Conservation (phyloP, 176 grass and related monocot species). For the Stipa capillata region DNA sequence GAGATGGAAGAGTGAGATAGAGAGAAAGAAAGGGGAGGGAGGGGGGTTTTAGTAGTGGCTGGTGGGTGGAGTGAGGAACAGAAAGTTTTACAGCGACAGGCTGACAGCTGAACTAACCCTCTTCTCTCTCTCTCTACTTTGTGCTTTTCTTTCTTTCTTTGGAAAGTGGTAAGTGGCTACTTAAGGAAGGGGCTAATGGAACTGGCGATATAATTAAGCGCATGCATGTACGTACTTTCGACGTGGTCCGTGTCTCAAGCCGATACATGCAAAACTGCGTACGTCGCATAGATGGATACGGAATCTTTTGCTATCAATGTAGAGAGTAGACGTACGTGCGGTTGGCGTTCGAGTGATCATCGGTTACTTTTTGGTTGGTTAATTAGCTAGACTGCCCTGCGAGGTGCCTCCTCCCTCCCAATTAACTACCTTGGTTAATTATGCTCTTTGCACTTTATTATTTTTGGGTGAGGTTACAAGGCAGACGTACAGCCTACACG, state of each 20-base stretch:
- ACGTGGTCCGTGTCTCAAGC: no score
- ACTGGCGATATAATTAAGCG: background rate
- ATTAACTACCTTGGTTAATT: no score
- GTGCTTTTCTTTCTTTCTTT: background rate
- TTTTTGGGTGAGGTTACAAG: no score
- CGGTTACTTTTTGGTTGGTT: no score
- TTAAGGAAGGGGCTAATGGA: constrained; percentile 21
- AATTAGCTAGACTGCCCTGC: no score
- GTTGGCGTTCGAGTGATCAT: no score
- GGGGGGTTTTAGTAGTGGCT: constrained; percentile 14
- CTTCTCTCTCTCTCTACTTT: background rate
- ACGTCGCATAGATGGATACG: no score
- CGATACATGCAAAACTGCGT: no score
- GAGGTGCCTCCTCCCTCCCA: no score
- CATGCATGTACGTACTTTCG: background rate
- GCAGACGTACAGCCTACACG: no score
- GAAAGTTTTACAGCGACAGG: background rate
- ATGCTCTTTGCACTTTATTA: background rate
- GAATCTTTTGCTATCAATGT: no score
- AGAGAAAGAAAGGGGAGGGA: background rate
- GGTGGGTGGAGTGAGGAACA: background rate
- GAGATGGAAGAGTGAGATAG: background rate
- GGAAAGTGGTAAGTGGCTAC: background rate
- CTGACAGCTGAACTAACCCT: constrained; percentile 20
- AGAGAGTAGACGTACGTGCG: no score